Conservation (phyloP, 2,329 filamentous ascomycete species). For the Botrytis cinerea region DNA sequence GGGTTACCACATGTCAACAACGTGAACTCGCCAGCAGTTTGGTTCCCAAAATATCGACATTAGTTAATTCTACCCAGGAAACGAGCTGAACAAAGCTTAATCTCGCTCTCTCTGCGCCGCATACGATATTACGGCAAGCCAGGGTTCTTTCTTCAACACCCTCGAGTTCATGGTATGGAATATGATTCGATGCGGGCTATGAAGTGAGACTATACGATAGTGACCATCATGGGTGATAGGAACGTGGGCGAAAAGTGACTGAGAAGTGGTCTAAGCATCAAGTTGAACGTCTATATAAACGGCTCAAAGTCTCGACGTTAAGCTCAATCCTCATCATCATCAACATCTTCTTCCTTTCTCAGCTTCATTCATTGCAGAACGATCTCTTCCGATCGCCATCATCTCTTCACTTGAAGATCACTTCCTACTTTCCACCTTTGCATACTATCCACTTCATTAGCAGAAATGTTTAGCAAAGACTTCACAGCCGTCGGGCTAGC, state of each 20-base stretch:
- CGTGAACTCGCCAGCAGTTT: neutral
- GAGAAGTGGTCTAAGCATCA: conserved; percentile 1
- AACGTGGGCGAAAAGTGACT: neutral
- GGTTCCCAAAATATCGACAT: neutral
- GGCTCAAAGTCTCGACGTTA: conserved; percentile 7
- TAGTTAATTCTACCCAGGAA: neutral
- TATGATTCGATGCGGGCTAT: neutral
- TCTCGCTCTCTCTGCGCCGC: neutral
- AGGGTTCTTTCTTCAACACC: conserved; percentile 8
- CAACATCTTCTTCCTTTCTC: neutral
- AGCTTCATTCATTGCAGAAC: neutral
- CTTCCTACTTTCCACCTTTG: neutral
- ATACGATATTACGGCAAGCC: neutral
- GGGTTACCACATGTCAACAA: conserved; percentile 11
- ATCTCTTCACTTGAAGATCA: conserved; percentile 9
- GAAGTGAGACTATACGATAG: conserved; percentile 18
- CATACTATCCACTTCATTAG: neutral
- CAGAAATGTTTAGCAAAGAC: conserved; percentile 23
- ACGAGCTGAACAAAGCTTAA: conserved; percentile 12
- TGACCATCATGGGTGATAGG: conserved; percentile 4
- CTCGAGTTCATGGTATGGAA: neutral
- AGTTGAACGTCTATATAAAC: conserved; percentile 22
- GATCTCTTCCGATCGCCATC: neutral
- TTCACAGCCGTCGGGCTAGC: conserved; percentile 14
- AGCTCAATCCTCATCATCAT: conserved; percentile 12